phyloP scores from a whole-genome alignment of 345 rosid genomes.

The Alliaria petiolata region DNA sequence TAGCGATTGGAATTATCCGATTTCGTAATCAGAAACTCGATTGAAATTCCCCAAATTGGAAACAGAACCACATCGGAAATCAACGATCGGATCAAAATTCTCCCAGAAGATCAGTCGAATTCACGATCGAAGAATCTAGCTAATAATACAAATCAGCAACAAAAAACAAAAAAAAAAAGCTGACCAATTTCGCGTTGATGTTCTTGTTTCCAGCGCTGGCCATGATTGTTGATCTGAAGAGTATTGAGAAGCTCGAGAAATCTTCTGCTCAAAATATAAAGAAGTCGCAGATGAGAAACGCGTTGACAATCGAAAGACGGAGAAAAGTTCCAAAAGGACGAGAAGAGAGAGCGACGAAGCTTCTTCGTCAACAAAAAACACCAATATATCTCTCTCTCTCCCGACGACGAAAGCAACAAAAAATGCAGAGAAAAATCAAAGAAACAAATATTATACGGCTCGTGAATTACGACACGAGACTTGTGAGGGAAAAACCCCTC shows the following conservation, averaged over 20 bases:
- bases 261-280: not conserved
- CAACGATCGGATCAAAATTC: constrained; percentile 9
- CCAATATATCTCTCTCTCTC: constrained; percentile 13
- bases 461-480: constrained; percentile 25
- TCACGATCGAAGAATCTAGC: not conserved
- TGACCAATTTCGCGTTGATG: constrained; percentile 38
- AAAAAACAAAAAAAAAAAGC: too few relatives aligned
- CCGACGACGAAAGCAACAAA: constrained; percentile 11
- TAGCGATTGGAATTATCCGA: not conserved
- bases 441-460: constrained; percentile 22
- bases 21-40: not conserved
- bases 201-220: constrained; percentile 33
- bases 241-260: not conserved
- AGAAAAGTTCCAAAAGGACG: not conserved
- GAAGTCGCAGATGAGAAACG: not conserved
- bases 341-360: constrained; percentile 24
- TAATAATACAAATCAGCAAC: not conserved
- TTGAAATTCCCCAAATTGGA: not conserved
- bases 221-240: constrained; percentile 25
- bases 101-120: not conserved
- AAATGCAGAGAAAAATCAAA: not conserved
- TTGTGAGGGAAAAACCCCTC: not conserved
- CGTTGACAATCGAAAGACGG: constrained; percentile 14
- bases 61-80: not conserved
- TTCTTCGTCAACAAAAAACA: constrained; percentile 21